Evolutionary conservation across 2,329 filamentous ascomycete genomes (phyloP), one percentile per base, ranked within the genome.

Genomic region (Talaromyces sp.): DNA sequence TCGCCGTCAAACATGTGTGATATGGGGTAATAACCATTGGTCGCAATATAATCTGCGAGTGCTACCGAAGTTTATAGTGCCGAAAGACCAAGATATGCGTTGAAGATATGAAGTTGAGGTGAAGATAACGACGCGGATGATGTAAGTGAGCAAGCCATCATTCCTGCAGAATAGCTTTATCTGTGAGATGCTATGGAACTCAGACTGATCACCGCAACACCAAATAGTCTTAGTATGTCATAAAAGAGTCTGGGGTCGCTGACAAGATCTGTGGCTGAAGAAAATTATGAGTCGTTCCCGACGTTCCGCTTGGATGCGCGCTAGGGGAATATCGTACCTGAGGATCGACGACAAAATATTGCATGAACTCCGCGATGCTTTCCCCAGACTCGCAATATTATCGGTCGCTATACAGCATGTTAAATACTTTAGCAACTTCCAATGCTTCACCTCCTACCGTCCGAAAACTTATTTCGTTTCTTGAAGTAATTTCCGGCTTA

Each of bases 291-390:
- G 22, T 9, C 31, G 22, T 33, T 58, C 56, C 56, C 56, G 56
- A 58, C 56, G 56, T 58, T 58, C 56, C 56, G 56, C 56, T 43
- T 43, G 37, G 39, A n/a, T 43, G 39, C 35, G 56, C 56, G 37
- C 56, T 58, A 27, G 56, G 56, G 56, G 56, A 58, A 58, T 58
- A 43, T 58, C 56, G 56, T 58, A 58, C 56, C n/a, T 58, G 11
- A 27, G 56, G 35, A 41, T 39, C 56, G 27, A 58, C 56, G 10
- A 43, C 27, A 22, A 39, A n/a, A 24, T n/a, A 39, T 39, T 39
- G 35, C 37, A 58, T 39, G 35, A 13, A n/a, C 56, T 7, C 56
- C 56, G 33, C 56, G 22, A 58, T 31, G n/a, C 1, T 35, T 37
- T 56, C 50, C 9, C n/a, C 31, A 56, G 31, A 37, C 31, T 35